Evolutionary conservation across 371 early-diverging fungal genomes (phyloP).

Genomic region (Mucor sp.): DNA sequence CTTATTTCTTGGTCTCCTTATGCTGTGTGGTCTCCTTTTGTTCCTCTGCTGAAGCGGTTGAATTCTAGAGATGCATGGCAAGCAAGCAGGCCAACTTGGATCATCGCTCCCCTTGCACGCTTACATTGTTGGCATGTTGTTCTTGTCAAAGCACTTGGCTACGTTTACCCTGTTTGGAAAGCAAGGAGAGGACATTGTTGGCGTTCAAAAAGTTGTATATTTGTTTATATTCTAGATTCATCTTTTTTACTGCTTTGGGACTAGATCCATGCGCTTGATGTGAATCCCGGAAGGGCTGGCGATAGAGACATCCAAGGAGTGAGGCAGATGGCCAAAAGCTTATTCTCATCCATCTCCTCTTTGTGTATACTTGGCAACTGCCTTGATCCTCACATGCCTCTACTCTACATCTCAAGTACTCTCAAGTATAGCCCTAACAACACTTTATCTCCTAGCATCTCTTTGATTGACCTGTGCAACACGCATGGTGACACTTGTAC

Average conservation of each 20-base stretch:
- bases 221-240: constrained; percentile 2
- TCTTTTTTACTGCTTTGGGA: not conserved
- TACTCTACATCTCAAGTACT: not conserved
- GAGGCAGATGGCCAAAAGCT: not conserved
- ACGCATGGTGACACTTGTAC: not conserved
- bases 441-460: not conserved
- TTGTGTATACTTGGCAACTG: not conserved
- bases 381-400: not conserved
- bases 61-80: not conserved
- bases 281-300: not conserved
- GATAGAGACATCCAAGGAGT: not conserved
- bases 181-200: not conserved
- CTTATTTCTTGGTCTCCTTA: not conserved
- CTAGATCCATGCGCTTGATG: not conserved
- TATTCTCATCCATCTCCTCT: not conserved
- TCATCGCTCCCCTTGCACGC: not conserved
- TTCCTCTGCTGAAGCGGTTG: not conserved
- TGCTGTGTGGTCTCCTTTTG: not conserved
- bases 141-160: constrained; percentile 6
- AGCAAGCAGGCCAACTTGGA: not conserved
- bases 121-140: not conserved
- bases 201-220: not conserved
- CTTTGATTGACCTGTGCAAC: not conserved
- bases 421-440: too few species aligned
- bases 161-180: not conserved